phyloP scores from a whole-genome alignment of 2,329 filamentous ascomycete genomes.

The Zalaria obscura region DNA sequence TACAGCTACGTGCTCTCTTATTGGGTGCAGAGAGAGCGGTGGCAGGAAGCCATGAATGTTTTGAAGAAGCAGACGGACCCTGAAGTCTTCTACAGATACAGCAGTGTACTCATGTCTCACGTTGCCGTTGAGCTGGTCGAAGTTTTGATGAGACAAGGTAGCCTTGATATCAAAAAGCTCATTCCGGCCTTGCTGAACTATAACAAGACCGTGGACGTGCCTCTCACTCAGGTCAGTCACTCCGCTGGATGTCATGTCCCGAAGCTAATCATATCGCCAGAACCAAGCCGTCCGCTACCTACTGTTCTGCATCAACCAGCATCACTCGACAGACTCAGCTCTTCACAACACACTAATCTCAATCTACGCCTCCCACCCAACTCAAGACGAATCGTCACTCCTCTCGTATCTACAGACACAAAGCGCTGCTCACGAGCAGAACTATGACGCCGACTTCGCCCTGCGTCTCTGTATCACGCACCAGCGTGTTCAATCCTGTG shows the following conservation, averaged over 20 bases:
- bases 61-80: constrained; percentile 86
- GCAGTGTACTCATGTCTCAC: constrained; percentile 90
- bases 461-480: constrained; percentile 91
- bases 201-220: constrained; percentile 57
- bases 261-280: constrained; percentile 11
- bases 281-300: constrained; percentile 94
- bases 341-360: constrained; percentile 96
- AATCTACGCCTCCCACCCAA: constrained; percentile 79
- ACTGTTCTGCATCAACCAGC: constrained; percentile 80
- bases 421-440: constrained; percentile 55
- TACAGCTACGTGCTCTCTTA: constrained; percentile 92
- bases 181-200: constrained; percentile 93
- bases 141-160: constrained; percentile 81
- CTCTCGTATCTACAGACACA: constrained; percentile 84
- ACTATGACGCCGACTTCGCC: constrained; percentile 91
- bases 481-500: constrained; percentile 81
- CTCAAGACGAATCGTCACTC: constrained; percentile 70
- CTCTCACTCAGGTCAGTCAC: constrained; percentile 30
- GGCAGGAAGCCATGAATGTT: constrained; percentile 73
- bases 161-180: constrained; percentile 71
- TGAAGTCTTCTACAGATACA: constrained; percentile 92
- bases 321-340: constrained; percentile 66
- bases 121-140: constrained; percentile 78
- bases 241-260: no score
- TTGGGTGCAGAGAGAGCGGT: constrained; percentile 91